A percentile compares a stretch with the other conserved stretches of the same genome.
phyloP scores from a whole-genome alignment of 1,139 yeast species.

The Kodamaea sp. region DNA sequence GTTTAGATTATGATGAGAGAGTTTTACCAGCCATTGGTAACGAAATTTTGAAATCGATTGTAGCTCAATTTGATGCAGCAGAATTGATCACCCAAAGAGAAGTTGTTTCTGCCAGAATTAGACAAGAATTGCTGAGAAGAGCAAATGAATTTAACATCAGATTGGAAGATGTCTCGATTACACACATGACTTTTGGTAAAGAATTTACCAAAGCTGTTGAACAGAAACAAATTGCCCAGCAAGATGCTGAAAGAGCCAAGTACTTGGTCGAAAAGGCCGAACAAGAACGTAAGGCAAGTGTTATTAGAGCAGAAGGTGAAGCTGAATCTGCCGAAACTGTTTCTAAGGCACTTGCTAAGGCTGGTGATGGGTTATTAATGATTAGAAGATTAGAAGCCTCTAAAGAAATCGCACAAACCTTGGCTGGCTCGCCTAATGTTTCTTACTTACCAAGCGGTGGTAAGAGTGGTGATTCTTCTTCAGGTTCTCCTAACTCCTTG shows the following conservation, averaged over 20 bases:
- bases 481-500: slow-evolving; percentile 32
- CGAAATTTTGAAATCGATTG: slow-evolving; percentile 91
- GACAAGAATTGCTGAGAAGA: slow-evolving; percentile 80
- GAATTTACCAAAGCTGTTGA: slow-evolving; percentile 99
- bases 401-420: slow-evolving; percentile 86
- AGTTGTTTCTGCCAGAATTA: slow-evolving; percentile 83
- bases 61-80: slow-evolving; percentile 98
- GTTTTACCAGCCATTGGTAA: slow-evolving; percentile 96
- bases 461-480: slow-evolving; percentile 27
- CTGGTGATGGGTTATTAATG: slow-evolving; percentile 93
- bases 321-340: slow-evolving; percentile 98
- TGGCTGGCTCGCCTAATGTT: slow-evolving; percentile 79
- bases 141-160: slow-evolving; percentile 87
- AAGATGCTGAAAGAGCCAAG: slow-evolving; percentile 97
- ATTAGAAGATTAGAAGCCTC: slow-evolving; percentile 96
- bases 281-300: slow-evolving; percentile 92
- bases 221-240: slow-evolving; percentile 98
- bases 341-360: slow-evolving; percentile 87
- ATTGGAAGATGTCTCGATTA: slow-evolving; percentile 95
- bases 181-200: slow-evolving; percentile 95
- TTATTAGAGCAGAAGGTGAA: slow-evolving; percentile 98
- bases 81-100: slow-evolving; percentile 97
- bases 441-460: slow-evolving; percentile 80
- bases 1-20: slow-evolving; percentile 94
- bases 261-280: slow-evolving; percentile 95